Conservation (phyloP, 495 filamentous ascomycete species). For the Margaritispora aquatica region DNA sequence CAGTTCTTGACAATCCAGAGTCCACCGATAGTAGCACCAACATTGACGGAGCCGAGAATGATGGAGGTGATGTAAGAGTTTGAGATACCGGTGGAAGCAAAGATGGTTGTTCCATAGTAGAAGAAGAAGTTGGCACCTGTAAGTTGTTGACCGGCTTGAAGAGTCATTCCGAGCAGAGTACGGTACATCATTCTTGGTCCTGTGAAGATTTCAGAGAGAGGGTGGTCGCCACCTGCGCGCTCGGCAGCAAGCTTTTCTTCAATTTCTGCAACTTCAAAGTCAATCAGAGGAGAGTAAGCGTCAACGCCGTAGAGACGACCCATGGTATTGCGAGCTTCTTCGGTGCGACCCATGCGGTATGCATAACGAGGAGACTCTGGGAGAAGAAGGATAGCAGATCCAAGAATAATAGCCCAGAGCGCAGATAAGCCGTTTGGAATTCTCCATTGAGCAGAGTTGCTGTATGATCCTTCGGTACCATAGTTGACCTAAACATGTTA, state of each 20-base stretch:
- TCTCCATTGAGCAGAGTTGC: slow-evolving; percentile 54
- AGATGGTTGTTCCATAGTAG: slow-evolving; percentile 74
- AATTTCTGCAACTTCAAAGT: slow-evolving; percentile 67
- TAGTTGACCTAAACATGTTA: slow-evolving; percentile 61
- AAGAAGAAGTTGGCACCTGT: slow-evolving; percentile 78
- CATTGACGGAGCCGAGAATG: slow-evolving; percentile 70
- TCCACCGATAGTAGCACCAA: slow-evolving; percentile 64
- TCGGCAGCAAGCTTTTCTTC: slow-evolving; percentile 49
- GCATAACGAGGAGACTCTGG: slow-evolving; percentile 68
- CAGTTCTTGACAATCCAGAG: slow-evolving; percentile 67
- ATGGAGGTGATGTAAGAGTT: slow-evolving; percentile 69
- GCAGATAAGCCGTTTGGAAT: slow-evolving; percentile 78
- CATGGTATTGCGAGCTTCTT: slow-evolving; percentile 64
- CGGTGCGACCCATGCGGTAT: slow-evolving; percentile 57
- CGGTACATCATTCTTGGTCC: slow-evolving; percentile 61
- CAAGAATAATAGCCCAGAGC: slow-evolving; percentile 69
- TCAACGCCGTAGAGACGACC: slow-evolving; percentile 64
- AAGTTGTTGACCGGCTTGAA: slow-evolving; percentile 64
- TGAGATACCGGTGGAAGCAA: slow-evolving; percentile 58
- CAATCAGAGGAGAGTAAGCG: slow-evolving; percentile 54
- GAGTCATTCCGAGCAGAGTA: slow-evolving; percentile 55
- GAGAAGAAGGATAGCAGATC: slow-evolving; percentile 60
- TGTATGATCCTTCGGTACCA: slow-evolving; percentile 48
- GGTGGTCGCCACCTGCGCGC: slow-evolving; percentile 28
- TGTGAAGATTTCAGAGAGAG: slow-evolving; percentile 21